phyloP scores from a whole-genome alignment of 495 filamentous ascomycete species.

The Tuber indicum region DNA sequence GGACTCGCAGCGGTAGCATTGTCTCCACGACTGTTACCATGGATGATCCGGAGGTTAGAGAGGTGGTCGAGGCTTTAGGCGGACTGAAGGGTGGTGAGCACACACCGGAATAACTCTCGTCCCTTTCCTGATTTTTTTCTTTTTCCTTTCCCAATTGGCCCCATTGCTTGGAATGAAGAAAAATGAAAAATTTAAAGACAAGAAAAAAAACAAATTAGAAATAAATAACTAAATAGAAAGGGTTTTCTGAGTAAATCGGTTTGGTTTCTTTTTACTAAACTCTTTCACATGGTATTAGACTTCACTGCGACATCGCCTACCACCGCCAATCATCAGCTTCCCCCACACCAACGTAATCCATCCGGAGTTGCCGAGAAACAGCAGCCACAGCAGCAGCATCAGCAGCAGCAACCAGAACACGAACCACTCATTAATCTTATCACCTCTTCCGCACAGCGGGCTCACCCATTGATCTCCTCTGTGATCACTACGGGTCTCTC shows the following conservation, averaged over 20 bases:
- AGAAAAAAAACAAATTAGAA: not conserved
- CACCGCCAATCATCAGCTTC: constrained; percentile 13
- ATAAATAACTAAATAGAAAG: not conserved
- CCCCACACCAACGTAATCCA: constrained; percentile 12
- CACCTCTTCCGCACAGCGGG: constrained; percentile 44
- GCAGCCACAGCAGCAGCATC: not conserved
- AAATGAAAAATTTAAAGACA: not conserved
- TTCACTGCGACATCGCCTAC: constrained; percentile 28
- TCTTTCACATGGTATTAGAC: constrained; percentile 16
- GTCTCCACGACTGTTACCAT: constrained; percentile 52
- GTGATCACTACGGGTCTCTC: constrained; percentile 74
- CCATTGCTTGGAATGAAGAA: constrained; percentile 12
- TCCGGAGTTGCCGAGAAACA: constrained; percentile 1
- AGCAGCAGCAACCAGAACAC: constrained; percentile 49
- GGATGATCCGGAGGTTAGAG: constrained; percentile 73
- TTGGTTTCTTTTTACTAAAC: constrained; percentile 23
- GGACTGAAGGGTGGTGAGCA: constrained; percentile 71
- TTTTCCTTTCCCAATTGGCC: constrained; percentile 21
- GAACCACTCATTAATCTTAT: constrained; percentile 50
- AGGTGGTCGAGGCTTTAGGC: constrained; percentile 79
- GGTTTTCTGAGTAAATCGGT: not conserved
- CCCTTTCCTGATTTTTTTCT: constrained; percentile 15
- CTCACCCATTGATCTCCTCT: constrained; percentile 56
- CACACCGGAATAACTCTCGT: constrained; percentile 9
- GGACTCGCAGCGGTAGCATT: constrained; percentile 48